Evolutionary conservation across 371 early-diverging fungal species (phyloP).

Genomic region (Mortierella sp.): DNA sequence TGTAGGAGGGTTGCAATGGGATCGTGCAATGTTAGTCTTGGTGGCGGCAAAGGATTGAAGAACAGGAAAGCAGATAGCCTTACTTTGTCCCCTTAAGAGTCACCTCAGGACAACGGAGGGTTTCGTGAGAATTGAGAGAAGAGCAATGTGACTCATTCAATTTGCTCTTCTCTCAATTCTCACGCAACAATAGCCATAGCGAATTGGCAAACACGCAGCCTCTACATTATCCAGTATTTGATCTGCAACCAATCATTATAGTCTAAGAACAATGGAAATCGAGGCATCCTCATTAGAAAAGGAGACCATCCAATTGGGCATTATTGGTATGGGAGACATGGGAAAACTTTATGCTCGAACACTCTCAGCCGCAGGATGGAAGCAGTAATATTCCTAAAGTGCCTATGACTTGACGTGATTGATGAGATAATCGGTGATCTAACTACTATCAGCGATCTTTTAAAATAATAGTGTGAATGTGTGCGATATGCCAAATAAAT

Average conservation of each 20-base stretch:
- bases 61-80: too few relatives aligned
- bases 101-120: too few relatives aligned
- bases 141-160: not conserved
- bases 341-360: constrained; percentile 89
- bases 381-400: constrained; percentile 60
- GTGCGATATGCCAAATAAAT: constrained; percentile 87
- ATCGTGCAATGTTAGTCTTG: too few relatives aligned
- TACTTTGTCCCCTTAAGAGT: too few relatives aligned
- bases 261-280: not conserved
- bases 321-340: constrained; percentile 95
- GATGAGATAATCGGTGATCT: too few relatives aligned
- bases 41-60: too few relatives aligned
- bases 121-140: too few relatives aligned
- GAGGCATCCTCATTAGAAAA: constrained; percentile 57
- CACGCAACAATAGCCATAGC: not conserved
- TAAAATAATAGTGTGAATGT: constrained; percentile 58
- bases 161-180: not conserved
- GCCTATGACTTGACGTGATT: not conserved
- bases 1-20: too few relatives aligned
- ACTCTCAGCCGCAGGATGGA: constrained; percentile 84
- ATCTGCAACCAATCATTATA: not conserved
- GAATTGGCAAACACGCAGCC: not conserved
- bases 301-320: constrained; percentile 75
- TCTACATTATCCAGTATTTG: not conserved
- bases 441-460: not conserved